A percentile compares a stretch with the other conserved stretches of the same genome.
These are phyloP conservation scores for Apophysomyces elegans DNA, from an alignment of 371 early-diverging fungal species.

Conservation along the genomic window DNA sequence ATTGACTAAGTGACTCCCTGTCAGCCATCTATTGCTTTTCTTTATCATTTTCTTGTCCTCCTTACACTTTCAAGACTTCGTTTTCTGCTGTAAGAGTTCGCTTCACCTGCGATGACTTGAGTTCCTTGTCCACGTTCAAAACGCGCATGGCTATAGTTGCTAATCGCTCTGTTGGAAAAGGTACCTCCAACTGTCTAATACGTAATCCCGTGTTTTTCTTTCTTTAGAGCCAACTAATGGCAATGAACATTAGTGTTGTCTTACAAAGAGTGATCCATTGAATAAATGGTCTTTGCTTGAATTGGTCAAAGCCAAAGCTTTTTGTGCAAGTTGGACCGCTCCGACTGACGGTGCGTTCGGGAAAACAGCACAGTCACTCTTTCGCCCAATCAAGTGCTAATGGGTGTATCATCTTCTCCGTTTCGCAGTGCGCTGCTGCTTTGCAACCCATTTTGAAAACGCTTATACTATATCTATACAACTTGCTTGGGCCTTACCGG, in stretches of 20 bases:
- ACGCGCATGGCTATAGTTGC: conserved; percentile 48
- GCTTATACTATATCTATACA: too few species aligned
- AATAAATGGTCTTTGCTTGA: too few species aligned
- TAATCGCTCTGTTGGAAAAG: conserved; percentile 44
- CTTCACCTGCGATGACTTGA: conserved; percentile 49
- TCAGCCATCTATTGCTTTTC: background rate
- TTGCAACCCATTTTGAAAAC: too few species aligned
- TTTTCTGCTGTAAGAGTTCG: conserved; percentile 29
- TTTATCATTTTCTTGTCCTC: too few species aligned
- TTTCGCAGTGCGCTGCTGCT: background rate
- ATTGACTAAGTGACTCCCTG: conserved; percentile 28
- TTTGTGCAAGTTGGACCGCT: too few species aligned
- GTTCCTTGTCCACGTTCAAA: conserved; percentile 52
- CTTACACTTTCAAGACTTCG: conserved; percentile 34
- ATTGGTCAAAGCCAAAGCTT: too few species aligned
- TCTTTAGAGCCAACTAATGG: too few species aligned
- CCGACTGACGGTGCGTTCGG: background rate
- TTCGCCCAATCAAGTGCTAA: conserved; percentile 2
- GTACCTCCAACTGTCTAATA: conserved; percentile 45
- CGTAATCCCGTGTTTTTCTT: background rate
- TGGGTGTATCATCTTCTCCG: background rate
- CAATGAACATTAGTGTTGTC: background rate
- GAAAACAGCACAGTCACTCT: background rate
- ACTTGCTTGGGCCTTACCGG: background rate
- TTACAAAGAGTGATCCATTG: conserved; percentile 5